Conservation (phyloP, 441 rosid species). For the Viola pubescens region DNA sequence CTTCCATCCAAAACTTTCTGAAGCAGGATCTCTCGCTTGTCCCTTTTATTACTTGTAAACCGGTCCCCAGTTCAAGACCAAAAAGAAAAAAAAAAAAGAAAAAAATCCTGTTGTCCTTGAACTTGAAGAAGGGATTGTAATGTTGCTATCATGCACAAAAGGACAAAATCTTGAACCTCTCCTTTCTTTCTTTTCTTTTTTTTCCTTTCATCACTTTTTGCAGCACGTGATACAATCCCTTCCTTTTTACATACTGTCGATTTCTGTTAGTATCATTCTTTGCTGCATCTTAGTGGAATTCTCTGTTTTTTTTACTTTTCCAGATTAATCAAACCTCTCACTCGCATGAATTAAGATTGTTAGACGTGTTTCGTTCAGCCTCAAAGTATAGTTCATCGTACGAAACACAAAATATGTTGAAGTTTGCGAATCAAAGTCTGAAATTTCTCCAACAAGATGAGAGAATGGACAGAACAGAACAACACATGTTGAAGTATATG, state of each 20-base stretch:
- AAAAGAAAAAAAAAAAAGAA: background rate
- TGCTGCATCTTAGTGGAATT: too few species aligned
- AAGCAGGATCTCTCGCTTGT: constrained; percentile 2
- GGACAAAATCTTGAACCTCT: constrained; percentile 5
- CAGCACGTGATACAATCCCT: background rate
- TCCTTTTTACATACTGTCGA: background rate
- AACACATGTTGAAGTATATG: background rate
- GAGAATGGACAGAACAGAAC: background rate
- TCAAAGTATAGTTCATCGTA: too few species aligned
- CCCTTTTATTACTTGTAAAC: background rate
- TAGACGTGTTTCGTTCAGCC: too few species aligned
- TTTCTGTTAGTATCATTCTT: too few species aligned
- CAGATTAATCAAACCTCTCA: too few species aligned
- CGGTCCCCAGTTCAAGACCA: background rate
- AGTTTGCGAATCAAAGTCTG: background rate
- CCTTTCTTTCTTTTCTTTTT: background rate
- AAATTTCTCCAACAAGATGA: background rate
- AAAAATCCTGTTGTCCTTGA: background rate
- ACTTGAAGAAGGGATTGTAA: background rate
- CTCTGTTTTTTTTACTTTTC: too few species aligned
- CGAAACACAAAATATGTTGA: too few species aligned
- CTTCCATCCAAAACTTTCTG: background rate
- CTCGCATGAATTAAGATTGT: too few species aligned
- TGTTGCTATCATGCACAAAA: constrained; percentile 14
- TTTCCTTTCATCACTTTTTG: background rate